Percentiles rank a stretch among this genome's conserved stretches.
Evolutionary conservation across 176 grass and related monocot genomes (phyloP).

Genomic region (Oryza meridionalis): DNA sequence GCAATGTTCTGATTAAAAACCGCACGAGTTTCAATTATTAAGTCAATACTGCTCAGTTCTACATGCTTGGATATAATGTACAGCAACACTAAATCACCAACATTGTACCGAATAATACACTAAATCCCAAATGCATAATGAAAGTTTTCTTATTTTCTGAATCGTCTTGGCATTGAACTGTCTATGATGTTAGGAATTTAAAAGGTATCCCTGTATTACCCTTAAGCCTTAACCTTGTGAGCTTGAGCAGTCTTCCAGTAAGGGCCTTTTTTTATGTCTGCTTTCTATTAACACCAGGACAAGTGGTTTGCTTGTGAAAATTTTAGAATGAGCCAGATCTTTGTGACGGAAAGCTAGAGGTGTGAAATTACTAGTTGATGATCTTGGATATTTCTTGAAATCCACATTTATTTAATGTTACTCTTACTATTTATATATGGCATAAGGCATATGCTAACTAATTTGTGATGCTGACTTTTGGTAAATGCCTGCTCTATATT

Average conservation of each 20-base stretch:
- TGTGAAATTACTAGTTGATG: not conserved
- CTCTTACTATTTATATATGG: slow-evolving; percentile 2
- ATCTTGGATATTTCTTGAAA: not conserved
- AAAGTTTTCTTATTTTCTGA: not conserved
- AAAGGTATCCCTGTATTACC: not conserved
- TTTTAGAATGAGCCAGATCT: slow-evolving; percentile 1
- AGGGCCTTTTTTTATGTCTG: not conserved
- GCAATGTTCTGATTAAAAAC: not conserved
- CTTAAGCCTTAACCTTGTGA: not conserved
- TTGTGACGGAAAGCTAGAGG: slow-evolving; percentile 2
- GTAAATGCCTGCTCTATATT: slow-evolving; percentile 35
- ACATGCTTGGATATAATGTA: not conserved
- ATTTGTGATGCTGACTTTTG: slow-evolving; percentile 18
- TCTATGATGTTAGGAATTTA: not conserved
- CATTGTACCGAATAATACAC: too few species aligned
- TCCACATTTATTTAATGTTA: slow-evolving; percentile 3
- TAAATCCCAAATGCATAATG: not conserved
- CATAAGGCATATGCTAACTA: not conserved
- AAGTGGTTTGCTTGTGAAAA: slow-evolving; percentile 10
- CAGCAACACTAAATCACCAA: not conserved
- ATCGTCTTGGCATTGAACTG: not conserved
- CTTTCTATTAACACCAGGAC: slow-evolving; percentile 13
- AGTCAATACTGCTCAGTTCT: not conserved
- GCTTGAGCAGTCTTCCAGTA: not conserved
- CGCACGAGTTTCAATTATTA: not conserved